Percentiles rank a stretch among this genome's conserved stretches.
phyloP scores from a whole-genome alignment of 2,329 filamentous ascomycete species.

The Fusarium nelsonii region DNA sequence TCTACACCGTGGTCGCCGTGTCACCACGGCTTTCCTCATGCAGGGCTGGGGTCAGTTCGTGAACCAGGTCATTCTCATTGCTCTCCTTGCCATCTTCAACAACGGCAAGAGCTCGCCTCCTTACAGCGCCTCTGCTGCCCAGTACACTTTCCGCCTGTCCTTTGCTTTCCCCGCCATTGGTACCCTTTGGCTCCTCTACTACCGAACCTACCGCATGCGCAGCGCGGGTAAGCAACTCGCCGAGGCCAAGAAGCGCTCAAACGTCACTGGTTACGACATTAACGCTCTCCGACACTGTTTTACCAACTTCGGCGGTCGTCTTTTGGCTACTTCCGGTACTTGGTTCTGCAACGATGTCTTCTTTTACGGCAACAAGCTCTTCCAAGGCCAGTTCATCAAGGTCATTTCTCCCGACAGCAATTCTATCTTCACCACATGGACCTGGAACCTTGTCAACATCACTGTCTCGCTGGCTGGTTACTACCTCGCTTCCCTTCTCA shows the following conservation, averaged over 20 bases:
- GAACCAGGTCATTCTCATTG: slow-evolving; percentile 91
- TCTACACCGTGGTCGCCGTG: slow-evolving; percentile 94
- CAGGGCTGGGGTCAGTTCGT: slow-evolving; percentile 97
- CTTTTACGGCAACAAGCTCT: slow-evolving; percentile 99
- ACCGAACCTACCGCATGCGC: slow-evolving; percentile 95
- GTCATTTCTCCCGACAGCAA: slow-evolving; percentile 77
- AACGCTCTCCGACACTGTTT: slow-evolving; percentile 83
- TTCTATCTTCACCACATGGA: slow-evolving; percentile 87
- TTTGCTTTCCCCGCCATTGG: slow-evolving; percentile 92
- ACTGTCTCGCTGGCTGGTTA: slow-evolving; percentile 88
- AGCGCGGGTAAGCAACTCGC: slow-evolving; percentile 85
- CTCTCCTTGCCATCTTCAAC: slow-evolving; percentile 90
- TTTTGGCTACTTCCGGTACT: slow-evolving; percentile 85
- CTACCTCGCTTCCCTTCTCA: slow-evolving; percentile 88
- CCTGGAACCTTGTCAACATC: slow-evolving; percentile 93
- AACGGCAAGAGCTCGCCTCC: slow-evolving; percentile 78
- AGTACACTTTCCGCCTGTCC: slow-evolving; percentile 92
- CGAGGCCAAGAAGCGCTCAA: slow-evolving; percentile 84
- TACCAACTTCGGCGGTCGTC: slow-evolving; percentile 84
- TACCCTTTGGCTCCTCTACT: slow-evolving; percentile 95
- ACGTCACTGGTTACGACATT: slow-evolving; percentile 94
- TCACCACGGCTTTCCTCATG: slow-evolving; percentile 97
- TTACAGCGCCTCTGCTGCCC: slow-evolving; percentile 80
- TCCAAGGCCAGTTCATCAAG: slow-evolving; percentile 89
- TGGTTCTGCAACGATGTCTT: slow-evolving; percentile 99